These are phyloP conservation scores for Incumbomyces delicatus DNA, from an alignment of 2,329 filamentous ascomycete genomes.

Conservation along the genomic window DNA sequence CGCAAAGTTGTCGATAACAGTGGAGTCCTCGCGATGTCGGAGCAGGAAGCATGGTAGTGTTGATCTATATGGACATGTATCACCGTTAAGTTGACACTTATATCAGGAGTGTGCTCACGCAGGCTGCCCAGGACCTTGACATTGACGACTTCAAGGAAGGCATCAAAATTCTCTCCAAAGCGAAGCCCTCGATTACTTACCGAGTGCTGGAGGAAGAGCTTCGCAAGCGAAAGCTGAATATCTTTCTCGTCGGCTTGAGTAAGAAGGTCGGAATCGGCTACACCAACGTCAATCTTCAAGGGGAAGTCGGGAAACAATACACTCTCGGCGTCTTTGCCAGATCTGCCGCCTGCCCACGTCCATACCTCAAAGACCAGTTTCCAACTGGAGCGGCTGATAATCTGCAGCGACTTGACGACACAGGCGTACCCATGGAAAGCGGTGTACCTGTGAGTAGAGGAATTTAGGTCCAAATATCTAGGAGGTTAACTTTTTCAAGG, in stretches of 20 bases:
- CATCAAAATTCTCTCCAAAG: slow-evolving; percentile 43
- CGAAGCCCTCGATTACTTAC: slow-evolving; percentile 36
- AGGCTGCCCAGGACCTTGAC: slow-evolving; percentile 40
- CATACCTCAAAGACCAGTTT: slow-evolving; percentile 39
- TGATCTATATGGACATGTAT: too few relatives aligned
- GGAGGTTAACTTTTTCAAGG: not conserved
- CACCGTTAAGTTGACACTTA: too few relatives aligned
- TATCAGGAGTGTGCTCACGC: slow-evolving; percentile 29
- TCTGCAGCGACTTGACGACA: slow-evolving; percentile 40
- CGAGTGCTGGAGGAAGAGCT: slow-evolving; percentile 42
- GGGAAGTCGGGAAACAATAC: slow-evolving; percentile 42
- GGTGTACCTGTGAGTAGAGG: slow-evolving; percentile 38
- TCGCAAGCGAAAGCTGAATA: slow-evolving; percentile 36
- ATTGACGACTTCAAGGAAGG: slow-evolving; percentile 43
- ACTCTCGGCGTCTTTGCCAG: slow-evolving; percentile 39
- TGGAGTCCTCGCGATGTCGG: slow-evolving; percentile 36
- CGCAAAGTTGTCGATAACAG: slow-evolving; percentile 36
- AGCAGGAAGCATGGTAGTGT: slow-evolving; percentile 40
- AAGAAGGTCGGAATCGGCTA: slow-evolving; percentile 33
- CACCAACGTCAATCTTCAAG: slow-evolving; percentile 45
- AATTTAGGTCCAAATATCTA: not conserved
- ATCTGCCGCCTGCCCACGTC: slow-evolving; percentile 37
- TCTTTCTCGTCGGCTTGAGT: slow-evolving; percentile 45
- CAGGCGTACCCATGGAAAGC: slow-evolving; percentile 42
- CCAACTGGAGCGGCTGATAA: slow-evolving; percentile 42